Base-by-base conservation (phyloP, 768 basidiomycete species). In the Kwoniella shandongensis region DNA sequence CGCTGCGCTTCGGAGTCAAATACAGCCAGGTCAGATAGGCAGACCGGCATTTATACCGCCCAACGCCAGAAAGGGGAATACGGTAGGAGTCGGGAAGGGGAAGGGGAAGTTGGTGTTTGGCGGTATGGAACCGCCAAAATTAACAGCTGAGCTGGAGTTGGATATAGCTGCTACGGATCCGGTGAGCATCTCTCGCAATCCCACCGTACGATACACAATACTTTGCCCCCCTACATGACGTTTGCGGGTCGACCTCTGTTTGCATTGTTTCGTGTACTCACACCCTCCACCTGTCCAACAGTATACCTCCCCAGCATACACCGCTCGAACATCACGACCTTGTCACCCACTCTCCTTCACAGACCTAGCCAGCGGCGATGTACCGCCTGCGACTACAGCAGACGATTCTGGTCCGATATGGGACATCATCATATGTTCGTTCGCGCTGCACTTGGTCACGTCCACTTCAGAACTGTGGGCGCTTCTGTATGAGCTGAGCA, bases 381-480 rank as follows among this genome's bases (percentile, higher is more conserved):
- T 86, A 23, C 86, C 85, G 0, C 18, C 56, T 57, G 55, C 42
- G 17, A 18, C 25, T 15, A 10, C 49, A 11, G 11, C 4, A 30
- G 13, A 20, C 4, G 35, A 11, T 12, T 7, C 13, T n/a, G 53
- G 44, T 12, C 57, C 60, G 10, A 51, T 67, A 45, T 78, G 84
- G 39, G 86, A 89, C 63, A 80, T 88, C 76, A 82, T 85, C 13
- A 71, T 88, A 20, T 86, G 86, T 66, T 88, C 87, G 3, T 88
- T 88, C 65, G 87, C 86, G 8, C 74, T 89, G 26, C 87, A 89
- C 66, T 83, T 89, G 32, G 73, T 88, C 29, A 82, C 83, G 42
- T 80, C 79, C 23, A 69, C 83, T 1, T 86, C 84, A 0, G 82
- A 84, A 51, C 77, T 88, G 18, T 89, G 84, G 67, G 78, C 84